Base-by-base conservation (phyloP, 2,329 filamentous ascomycete genomes). In the Hypoxylon sp. region DNA sequence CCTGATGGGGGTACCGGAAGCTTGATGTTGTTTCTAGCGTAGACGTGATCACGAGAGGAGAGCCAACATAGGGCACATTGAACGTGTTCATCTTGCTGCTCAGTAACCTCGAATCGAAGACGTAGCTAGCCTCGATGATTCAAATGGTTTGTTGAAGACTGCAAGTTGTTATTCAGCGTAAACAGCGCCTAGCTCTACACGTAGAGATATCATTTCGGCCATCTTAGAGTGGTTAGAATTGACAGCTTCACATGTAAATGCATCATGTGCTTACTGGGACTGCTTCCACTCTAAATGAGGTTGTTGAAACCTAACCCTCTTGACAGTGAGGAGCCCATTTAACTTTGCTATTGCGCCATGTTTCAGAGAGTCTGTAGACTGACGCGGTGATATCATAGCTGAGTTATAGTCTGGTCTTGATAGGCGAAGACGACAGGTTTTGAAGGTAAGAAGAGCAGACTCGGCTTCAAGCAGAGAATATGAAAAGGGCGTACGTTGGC, bases 111-210 rank as follows among this genome's bases (percentile, higher is more conserved):
- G 24, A 21, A 15, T n/a, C 15, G 24, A 20, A 18, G 10, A 26
- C 7, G 31, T 26, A 11, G 40, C 6, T 33, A 26, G 15, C 21
- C 33, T 17, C 24, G 20, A 43, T 46, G 47, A 54, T 58, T 63
- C 57, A 29, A 49, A 58, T 23, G 50, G 53, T 33, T n/a, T 31
- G 11, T 17, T 17, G 18, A 43, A 50, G 23, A 41, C 55, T 54
- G 29, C 20, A 18, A n/a, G 33, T n/a, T 38, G 20, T 15, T 2
- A 48, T 15, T 46, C 18, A 48, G 31, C n/a, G 15, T 45, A 48
- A 15, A 45, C 45, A n/a, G 29, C 15, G 15, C 31, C 48, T 38
- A 4, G 13, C n/a, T n/a, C n/a, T n/a, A n/a, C n/a, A n/a, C n/a
- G n/a, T n/a, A 27, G n/a, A 11, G 13, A 26, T 37, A 7, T 21